Evolutionary conservation across 768 basidiomycete genomes (phyloP).

Genomic region (Podaxis sp.): DNA sequence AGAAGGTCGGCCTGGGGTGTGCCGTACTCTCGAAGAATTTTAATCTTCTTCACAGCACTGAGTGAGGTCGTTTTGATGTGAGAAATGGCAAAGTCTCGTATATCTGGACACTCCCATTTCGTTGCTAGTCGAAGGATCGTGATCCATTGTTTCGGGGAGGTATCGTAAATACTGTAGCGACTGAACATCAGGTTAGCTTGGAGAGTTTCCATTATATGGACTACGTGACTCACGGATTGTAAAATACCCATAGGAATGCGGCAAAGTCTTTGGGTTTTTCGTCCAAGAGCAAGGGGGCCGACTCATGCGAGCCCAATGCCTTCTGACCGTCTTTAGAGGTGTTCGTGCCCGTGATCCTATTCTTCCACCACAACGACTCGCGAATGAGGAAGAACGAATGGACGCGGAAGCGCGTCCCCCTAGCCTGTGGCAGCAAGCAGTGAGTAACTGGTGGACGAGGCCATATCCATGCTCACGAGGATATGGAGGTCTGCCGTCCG

Average conservation of each 20-base stretch:
- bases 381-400: slow-evolving; percentile 63
- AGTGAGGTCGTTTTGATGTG: background rate
- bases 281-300: slow-evolving; percentile 36
- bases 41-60: background rate
- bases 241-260: slow-evolving; percentile 52
- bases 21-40: background rate
- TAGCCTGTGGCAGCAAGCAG: slow-evolving; percentile 38
- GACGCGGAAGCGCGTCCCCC: slow-evolving; percentile 52
- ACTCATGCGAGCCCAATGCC: slow-evolving; percentile 38
- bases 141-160: background rate
- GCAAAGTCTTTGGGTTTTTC: slow-evolving; percentile 40
- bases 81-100: slow-evolving; percentile 1
- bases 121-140: slow-evolving; percentile 4
- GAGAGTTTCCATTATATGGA: background rate
- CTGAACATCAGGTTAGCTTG: background rate
- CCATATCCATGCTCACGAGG: slow-evolving; percentile 37
- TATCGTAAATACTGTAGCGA: background rate
- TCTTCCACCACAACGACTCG: slow-evolving; percentile 51
- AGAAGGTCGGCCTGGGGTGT: background rate
- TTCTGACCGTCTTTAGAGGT: slow-evolving; percentile 26
- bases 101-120: background rate
- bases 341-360: slow-evolving; percentile 29
- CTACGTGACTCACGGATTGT: slow-evolving; percentile 45
- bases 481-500: slow-evolving; percentile 48
- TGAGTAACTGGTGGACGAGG: background rate